Evolutionary conservation across 1,284 basidiomycete species (phyloP).

Genomic region (Earliella scabrosa): DNA sequence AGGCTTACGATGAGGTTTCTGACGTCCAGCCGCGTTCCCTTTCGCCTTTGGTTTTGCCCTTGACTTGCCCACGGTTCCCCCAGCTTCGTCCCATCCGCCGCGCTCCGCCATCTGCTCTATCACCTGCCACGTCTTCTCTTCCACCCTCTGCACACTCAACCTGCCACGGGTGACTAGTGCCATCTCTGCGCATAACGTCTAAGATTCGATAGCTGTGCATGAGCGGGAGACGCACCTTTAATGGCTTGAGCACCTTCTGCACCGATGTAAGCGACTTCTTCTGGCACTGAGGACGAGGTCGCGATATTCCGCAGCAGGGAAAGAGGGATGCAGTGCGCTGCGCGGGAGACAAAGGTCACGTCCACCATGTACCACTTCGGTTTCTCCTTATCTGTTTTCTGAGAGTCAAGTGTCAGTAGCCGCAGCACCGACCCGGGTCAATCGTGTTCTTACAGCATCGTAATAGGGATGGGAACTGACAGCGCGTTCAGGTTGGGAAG

Average conservation of each 20-base stretch:
- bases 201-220: background rate
- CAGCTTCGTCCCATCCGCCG: constrained; percentile 68
- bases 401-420: too few species aligned
- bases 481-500: background rate
- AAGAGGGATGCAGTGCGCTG: constrained; percentile 80
- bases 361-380: constrained; percentile 97
- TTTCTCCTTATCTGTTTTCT: constrained; percentile 77
- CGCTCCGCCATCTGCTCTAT: constrained; percentile 69
- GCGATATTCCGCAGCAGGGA: constrained; percentile 75
- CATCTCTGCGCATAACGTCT: constrained; percentile 55
- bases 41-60: constrained; percentile 11
- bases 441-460: constrained; percentile 78
- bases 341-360: constrained; percentile 70
- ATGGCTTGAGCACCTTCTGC: constrained; percentile 61
- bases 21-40: background rate
- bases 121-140: constrained; percentile 69
- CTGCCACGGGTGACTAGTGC: constrained; percentile 83
- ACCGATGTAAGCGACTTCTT: constrained; percentile 68
- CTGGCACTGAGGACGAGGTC: constrained; percentile 42
- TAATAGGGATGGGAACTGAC: constrained; percentile 83
- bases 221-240: constrained; percentile 49
- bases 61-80: background rate
- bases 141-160: constrained; percentile 87
- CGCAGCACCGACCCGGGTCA: too few species aligned
- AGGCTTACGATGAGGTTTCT: constrained; percentile 1